These are phyloP conservation scores for Rhynchospora pubera DNA, from an alignment of 176 grass and related monocot species.

Conservation along the genomic window DNA sequence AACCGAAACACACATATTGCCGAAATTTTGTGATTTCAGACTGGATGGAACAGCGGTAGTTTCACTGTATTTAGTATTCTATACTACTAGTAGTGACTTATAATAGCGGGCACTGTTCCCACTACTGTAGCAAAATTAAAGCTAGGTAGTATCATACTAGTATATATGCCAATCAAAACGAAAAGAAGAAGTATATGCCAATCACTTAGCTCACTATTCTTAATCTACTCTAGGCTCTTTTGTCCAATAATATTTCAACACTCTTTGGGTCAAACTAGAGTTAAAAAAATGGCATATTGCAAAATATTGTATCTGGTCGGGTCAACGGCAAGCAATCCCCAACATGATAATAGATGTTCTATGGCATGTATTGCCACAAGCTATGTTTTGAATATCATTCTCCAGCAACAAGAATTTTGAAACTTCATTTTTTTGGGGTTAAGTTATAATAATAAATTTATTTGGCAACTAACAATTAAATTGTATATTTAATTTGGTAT, in stretches of 20 bases:
- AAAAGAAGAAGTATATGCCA: not conserved
- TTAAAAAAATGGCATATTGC: not conserved
- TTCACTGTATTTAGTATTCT: not conserved
- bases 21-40: not conserved
- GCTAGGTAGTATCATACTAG: not conserved
- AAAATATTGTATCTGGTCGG: not conserved
- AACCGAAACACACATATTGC: too few species aligned
- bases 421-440: too few species aligned
- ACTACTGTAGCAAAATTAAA: not conserved
- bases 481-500: too few species aligned
- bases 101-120: not conserved
- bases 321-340: not conserved
- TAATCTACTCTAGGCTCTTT: not conserved
- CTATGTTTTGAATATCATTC: too few species aligned
- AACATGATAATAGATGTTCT: not conserved
- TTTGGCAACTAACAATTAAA: too few species aligned
- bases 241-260: not conserved
- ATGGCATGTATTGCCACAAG: not conserved
- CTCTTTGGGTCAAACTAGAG: not conserved
- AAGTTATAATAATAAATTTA: too few species aligned
- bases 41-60: not conserved
- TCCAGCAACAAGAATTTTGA: too few species aligned
- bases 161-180: not conserved
- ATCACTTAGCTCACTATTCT: not conserved
- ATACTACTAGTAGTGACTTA: not conserved